phyloP scores from a whole-genome alignment of 208 protist species.

The Leptomonas seymouri region DNA sequence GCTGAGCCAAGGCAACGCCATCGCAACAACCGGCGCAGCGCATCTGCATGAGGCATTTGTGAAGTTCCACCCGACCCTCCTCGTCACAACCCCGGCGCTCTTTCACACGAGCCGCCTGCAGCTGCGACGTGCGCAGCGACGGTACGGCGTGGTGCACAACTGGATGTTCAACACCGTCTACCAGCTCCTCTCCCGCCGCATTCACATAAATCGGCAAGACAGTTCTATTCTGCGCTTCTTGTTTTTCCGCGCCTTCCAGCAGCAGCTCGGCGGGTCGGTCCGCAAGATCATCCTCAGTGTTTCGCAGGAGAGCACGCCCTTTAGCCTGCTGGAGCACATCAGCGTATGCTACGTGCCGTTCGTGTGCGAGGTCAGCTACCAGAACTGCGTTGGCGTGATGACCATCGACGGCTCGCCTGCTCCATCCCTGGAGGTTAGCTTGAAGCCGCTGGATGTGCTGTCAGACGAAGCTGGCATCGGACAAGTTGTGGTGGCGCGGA shows the following conservation, averaged over 20 bases:
- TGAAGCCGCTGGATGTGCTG: conserved; percentile 48
- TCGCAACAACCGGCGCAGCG: conserved; percentile 52
- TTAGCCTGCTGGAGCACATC: conserved; percentile 78
- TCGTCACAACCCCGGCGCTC: conserved; percentile 71
- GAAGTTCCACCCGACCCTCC: conserved; percentile 70
- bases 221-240: conserved; percentile 69
- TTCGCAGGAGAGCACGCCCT: conserved; percentile 76
- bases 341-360: conserved; percentile 79
- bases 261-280: conserved; percentile 75
- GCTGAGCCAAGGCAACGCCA: conserved; percentile 70
- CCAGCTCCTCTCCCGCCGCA: conserved; percentile 74
- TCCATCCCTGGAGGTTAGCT: conserved; percentile 48
- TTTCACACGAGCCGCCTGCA: conserved; percentile 75
- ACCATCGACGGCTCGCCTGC: conserved; percentile 76
- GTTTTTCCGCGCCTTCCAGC: conserved; percentile 75
- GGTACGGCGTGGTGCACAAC: conserved; percentile 64
- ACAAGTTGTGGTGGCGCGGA: conserved; percentile 39
- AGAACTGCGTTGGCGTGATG: conserved; percentile 68
- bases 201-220: conserved; percentile 78
- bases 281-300: conserved; percentile 67
- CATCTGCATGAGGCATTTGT: conserved; percentile 56
- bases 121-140: conserved; percentile 56
- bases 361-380: conserved; percentile 84
- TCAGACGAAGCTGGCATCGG: conserved; percentile 69
- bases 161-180: conserved; percentile 74